Evolutionary conservation across 2,329 filamentous ascomycete species (phyloP).

Genomic region (Fusarium sp.): DNA sequence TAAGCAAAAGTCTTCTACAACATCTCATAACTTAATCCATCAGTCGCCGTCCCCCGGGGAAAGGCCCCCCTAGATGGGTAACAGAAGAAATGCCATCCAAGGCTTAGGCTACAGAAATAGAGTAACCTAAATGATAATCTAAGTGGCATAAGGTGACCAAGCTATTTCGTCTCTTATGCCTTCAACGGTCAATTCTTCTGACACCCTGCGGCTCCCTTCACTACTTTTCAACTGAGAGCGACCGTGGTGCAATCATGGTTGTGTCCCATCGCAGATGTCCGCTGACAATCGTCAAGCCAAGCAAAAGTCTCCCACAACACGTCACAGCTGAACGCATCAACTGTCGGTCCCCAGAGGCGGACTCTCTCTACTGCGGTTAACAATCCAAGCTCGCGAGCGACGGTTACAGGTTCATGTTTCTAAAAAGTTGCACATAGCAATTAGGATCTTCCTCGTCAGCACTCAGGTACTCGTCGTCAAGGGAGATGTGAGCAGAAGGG

Average conservation of each 20-base stretch:
- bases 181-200: too few relatives aligned
- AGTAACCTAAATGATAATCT: too few relatives aligned
- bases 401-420: too few relatives aligned
- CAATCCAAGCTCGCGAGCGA: background rate
- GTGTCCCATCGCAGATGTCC: background rate
- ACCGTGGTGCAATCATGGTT: background rate
- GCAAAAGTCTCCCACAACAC: background rate
- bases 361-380: background rate
- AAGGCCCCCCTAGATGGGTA: background rate
- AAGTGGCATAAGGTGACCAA: too few relatives aligned
- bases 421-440: background rate
- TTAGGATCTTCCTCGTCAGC: background rate
- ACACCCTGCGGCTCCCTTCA: too few relatives aligned
- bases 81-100: too few relatives aligned
- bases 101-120: too few relatives aligned
- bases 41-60: background rate
- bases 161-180: too few relatives aligned
- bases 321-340: background rate
- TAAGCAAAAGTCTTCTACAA: background rate
- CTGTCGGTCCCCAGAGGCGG: background rate
- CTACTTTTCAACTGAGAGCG: background rate
- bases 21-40: background rate
- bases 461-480: background rate
- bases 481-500: background rate
- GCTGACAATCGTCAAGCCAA: background rate